Percentiles rank a stretch among this genome's conserved stretches.
phyloP scores from a whole-genome alignment of 257 asterid genomes.

The Prunella vulgaris region DNA sequence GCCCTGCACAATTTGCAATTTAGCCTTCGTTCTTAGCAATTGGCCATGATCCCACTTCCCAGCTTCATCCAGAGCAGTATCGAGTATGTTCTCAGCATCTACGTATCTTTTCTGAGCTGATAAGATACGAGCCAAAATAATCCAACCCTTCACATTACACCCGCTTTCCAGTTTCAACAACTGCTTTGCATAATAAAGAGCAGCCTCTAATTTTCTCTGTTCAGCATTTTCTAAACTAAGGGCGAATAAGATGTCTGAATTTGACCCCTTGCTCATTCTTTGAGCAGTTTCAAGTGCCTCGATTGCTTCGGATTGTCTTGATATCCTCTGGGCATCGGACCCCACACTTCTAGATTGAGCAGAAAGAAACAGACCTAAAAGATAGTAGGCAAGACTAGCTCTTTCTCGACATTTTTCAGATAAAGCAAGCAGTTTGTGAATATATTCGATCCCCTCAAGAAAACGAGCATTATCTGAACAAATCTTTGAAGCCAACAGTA shows the following conservation, averaged over 20 bases:
- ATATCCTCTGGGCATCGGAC: constrained; percentile 54
- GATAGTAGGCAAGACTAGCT: constrained; percentile 42
- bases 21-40: constrained; percentile 65
- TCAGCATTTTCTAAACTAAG: constrained; percentile 85
- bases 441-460: constrained; percentile 48
- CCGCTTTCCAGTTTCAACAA: constrained; percentile 66
- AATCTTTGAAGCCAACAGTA: constrained; percentile 73
- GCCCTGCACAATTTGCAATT: constrained; percentile 71
- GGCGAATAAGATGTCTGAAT: constrained; percentile 42
- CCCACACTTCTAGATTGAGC: constrained; percentile 47
- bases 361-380: constrained; percentile 57
- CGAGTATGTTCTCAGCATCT: constrained; percentile 69
- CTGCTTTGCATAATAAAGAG: constrained; percentile 69
- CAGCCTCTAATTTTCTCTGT: constrained; percentile 73
- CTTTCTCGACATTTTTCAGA: constrained; percentile 38
- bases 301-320: constrained; percentile 62
- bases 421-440: constrained; percentile 30
- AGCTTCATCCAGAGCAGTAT: constrained; percentile 85
- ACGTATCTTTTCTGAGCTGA: constrained; percentile 73
- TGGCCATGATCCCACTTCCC: constrained; percentile 93
- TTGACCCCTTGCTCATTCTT: constrained; percentile 38
- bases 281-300: constrained; percentile 59
- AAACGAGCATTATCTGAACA: constrained; percentile 41
- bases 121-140: constrained; percentile 78
- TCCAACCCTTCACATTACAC: constrained; percentile 61